Base-by-base conservation (phyloP, 257 asterid species). In the Ballota nigra region DNA sequence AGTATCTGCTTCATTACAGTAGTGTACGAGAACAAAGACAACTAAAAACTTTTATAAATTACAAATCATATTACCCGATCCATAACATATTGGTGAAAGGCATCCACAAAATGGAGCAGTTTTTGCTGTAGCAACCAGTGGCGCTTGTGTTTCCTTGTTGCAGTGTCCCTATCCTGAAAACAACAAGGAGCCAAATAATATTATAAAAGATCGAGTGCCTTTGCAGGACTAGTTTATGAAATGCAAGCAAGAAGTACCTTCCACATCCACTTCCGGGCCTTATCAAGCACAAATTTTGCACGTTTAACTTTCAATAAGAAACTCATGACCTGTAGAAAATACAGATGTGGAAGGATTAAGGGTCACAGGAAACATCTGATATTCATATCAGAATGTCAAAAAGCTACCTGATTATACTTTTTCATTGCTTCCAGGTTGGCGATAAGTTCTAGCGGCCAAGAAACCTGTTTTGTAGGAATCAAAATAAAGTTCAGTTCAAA, bases 381-480 rank as follows among this genome's bases (percentile, higher is more conserved):
- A 51, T 55, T 58, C 34, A 60, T 29, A 59, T 56, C 23, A 40
- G 70, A 56, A 63, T 16, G 55, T 58, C 26, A 29, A 72, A 55
- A 57, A n/a, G 68, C 70, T 76, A 93, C 99, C 99, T 89, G 97
- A 74, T 94, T 94, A 77, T 91, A 94, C 83, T 94, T 94, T 85
- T 83, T 94, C 83, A 89, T 82, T 58, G 95, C 95, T 75, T 94
- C 99, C 68, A 73, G 70, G 82, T 94, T 94, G 58, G 95, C 97
- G 75, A 94, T 86, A 72, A 94, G 95, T 80, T 94, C 99, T 75
- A 91, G 97, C 5, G 99, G 98, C 99, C 99, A 94, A 53, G 98
- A 80, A 64, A 94, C 93, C 99, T 93, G 75, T 71, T 53, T 66
- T 57, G 66, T 76, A 57, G 49, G 73, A 80, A 34, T 40, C 57